These are phyloP conservation scores for Phytophthora chlamydospora DNA, from an alignment of 352 stramenopile genomes.

Conservation along the genomic window DNA sequence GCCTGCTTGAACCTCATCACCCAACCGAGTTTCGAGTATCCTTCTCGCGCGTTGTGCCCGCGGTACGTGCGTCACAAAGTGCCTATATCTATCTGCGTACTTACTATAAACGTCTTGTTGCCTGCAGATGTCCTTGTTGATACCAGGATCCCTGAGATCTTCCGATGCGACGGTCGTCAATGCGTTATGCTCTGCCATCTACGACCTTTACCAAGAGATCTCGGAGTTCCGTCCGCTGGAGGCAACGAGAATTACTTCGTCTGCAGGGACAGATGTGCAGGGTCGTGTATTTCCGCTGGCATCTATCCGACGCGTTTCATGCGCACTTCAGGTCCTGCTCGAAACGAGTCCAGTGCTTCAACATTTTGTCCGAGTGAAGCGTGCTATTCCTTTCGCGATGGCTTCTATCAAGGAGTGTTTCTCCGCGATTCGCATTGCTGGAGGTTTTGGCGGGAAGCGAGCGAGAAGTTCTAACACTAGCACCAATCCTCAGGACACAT, in stretches of 20 bases:
- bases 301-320: conserved; percentile 36
- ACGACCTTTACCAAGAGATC: conserved; percentile 48
- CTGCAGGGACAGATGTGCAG: conserved; percentile 3
- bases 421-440: conserved; percentile 50
- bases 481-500: conserved; percentile 34
- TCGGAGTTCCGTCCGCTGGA: conserved; percentile 21
- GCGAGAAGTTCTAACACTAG: conserved; percentile 6
- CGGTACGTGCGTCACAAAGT: conserved; percentile 28
- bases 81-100: background rate
- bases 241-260: background rate
- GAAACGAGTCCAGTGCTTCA: conserved; percentile 35
- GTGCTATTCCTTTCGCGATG: conserved; percentile 42
- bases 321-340: conserved; percentile 47
- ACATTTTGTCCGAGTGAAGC: conserved; percentile 41
- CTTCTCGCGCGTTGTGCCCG: conserved; percentile 42
- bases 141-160: conserved; percentile 20
- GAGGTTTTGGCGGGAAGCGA: conserved; percentile 53
- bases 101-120: background rate
- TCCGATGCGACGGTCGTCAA: conserved; percentile 21
- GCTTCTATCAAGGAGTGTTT: conserved; percentile 51
- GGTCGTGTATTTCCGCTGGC: conserved; percentile 22
- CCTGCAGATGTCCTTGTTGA: conserved; percentile 32
- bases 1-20: conserved; percentile 39
- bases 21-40: conserved; percentile 46
- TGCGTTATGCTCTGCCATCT: conserved; percentile 41